phyloP scores from a whole-genome alignment of 768 basidiomycete genomes.

The Naematelia encephala region DNA sequence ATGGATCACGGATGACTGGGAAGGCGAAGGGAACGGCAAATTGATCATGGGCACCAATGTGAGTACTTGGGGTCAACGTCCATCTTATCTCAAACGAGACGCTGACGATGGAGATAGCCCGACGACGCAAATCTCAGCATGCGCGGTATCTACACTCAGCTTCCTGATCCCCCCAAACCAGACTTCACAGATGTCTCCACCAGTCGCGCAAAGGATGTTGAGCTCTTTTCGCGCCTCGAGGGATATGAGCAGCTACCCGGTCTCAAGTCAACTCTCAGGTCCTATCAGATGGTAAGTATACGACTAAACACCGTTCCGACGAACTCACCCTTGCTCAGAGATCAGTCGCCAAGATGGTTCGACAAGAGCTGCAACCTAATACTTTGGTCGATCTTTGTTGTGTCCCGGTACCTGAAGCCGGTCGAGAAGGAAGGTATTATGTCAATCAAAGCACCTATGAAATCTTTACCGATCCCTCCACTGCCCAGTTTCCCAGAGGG shows the following conservation, averaged over 20 bases:
- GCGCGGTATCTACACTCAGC: conserved; percentile 25
- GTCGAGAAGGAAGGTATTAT: conserved; percentile 9
- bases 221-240: conserved; percentile 15
- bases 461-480: background rate
- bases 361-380: conserved; percentile 2
- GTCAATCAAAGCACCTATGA: conserved; percentile 14
- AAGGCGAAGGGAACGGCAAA: background rate
- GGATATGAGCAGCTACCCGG: conserved; percentile 17
- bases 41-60: background rate
- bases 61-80: no score
- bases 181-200: background rate
- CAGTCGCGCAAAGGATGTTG: conserved; percentile 10
- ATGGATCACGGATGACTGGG: background rate
- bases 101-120: background rate
- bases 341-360: conserved; percentile 13
- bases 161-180: conserved; percentile 30
- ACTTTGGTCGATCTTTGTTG: conserved; percentile 6
- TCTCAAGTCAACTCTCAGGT: conserved; percentile 21
- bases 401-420: conserved; percentile 8
- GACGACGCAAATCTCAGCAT: conserved; percentile 11
- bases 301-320: background rate
- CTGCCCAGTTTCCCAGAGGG: conserved; percentile 10
- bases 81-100: no score
- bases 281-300: conserved; percentile 33
- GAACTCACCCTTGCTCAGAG: conserved; percentile 1